Conservation (phyloP, 148 eudicot species). For the Rhododendron vialii region DNA sequence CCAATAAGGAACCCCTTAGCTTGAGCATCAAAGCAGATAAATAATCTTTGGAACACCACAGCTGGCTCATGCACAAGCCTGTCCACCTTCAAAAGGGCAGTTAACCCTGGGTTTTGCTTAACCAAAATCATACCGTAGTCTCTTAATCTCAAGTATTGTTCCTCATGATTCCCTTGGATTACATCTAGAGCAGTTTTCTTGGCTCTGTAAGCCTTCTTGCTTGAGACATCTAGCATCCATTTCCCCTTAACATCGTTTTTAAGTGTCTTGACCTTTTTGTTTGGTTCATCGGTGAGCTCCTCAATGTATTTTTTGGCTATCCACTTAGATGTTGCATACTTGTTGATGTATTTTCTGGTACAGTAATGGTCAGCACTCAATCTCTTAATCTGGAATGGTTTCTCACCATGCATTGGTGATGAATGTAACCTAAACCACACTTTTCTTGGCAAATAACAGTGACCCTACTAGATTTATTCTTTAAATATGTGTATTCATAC, state of each 20-base stretch:
- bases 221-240: not conserved
- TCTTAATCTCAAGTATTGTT: no score
- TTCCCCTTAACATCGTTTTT: not conserved
- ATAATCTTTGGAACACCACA: no score
- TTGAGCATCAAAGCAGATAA: no score
- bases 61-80: no score
- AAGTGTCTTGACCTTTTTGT: not conserved
- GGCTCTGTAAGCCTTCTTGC: not conserved
- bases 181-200: no score
- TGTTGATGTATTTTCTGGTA: not conserved
- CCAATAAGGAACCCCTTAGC: no score
- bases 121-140: no score
- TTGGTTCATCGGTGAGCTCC: not conserved
- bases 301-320: no score
- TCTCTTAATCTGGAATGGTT: not conserved
- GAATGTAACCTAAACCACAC: not conserved
- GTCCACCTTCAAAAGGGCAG: no score
- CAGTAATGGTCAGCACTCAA: not conserved
- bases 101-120: no score
- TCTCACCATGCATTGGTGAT: not conserved
- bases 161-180: no score
- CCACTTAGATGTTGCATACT: not conserved
- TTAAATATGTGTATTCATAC: no score
- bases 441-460: not conserved
- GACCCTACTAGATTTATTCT: not conserved